Percentiles rank a stretch among this genome's conserved stretches.
Evolutionary conservation across 768 basidiomycete species (phyloP).

Genomic region (Suillus spraguei): DNA sequence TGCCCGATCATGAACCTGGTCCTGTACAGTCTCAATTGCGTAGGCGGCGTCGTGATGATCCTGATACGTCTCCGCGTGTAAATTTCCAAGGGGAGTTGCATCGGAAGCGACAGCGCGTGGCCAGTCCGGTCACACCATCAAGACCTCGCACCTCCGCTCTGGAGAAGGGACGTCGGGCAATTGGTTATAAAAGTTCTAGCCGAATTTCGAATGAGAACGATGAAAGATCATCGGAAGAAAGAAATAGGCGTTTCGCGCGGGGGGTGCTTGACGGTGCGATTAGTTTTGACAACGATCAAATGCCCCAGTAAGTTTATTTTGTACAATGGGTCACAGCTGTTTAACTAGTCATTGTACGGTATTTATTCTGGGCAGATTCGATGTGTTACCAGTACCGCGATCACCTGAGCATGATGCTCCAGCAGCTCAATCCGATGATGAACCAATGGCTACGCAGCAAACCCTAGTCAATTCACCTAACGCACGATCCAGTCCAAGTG

Average conservation of each 20-base stretch:
- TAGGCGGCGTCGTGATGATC: constrained; percentile 21
- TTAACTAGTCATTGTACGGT: not conserved
- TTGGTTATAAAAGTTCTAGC: not conserved
- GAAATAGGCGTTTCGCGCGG: constrained; percentile 29
- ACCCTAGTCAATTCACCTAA: constrained; percentile 28
- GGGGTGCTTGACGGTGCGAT: constrained; percentile 7
- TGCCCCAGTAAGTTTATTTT: constrained; percentile 19
- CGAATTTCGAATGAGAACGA: not conserved
- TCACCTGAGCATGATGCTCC: constrained; percentile 7
- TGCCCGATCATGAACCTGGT: not conserved
- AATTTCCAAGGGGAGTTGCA: not conserved
- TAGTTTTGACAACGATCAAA: not conserved
- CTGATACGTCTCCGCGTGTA: constrained; percentile 12
- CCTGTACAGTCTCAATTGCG: constrained; percentile 6
- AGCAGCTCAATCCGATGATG: constrained; percentile 11
- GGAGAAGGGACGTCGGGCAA: constrained; percentile 6
- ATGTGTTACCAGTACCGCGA: constrained; percentile 1
- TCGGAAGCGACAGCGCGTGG: constrained; percentile 21
- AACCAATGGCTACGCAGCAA: constrained; percentile 24
- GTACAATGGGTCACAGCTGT: not conserved
- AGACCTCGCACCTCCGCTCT: not conserved
- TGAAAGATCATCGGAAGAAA: constrained; percentile 11
- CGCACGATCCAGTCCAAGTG: not conserved
- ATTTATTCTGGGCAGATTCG: constrained; percentile 9
- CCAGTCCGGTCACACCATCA: not conserved